Base-by-base conservation (phyloP, 2,329 filamentous ascomycete genomes). In the Beauveria bassiana region DNA sequence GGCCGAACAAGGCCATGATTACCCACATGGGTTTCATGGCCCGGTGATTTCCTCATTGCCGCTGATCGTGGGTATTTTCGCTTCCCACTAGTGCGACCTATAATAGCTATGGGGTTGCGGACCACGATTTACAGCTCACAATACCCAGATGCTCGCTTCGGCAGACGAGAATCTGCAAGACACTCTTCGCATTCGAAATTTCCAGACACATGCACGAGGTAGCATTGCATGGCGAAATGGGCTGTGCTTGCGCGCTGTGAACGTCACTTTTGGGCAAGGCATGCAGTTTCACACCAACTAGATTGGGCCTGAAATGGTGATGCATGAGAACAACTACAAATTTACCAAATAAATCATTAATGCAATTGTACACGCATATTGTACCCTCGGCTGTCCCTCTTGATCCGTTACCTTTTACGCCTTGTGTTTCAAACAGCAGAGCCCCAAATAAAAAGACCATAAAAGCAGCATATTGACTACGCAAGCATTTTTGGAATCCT, bases 361-460 rank as follows among this genome's bases (percentile, higher is more conserved):
- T 49, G 43, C 50, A 46, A 51, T 42, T n/a, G 22, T 40, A 54
- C 20, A 40, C 26, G 28, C 50, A 61, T 34, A 49, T 38, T 53
- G 22, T 54, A 20, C 58, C 22, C 42, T 49, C 28, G 22, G 22
- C 20, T 45, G 20, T 54, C 18, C 38, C 26, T 52, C 28, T 38
- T 38, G 40, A 59, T n/a, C 8, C 50, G n/a, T 3, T 34, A 47
- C 50, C 46, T 61, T 24, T 61, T 59, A 28, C 58, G 58, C 58
- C 58, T 42, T 54, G 10, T 43, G 45, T 34, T 38, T 20, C 47
- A 16, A 59, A 53, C 28, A 52, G 24, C 26, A 51, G 49, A 40
- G 14, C 40, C 20, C 55, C 55, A 38, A 40, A 22, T 4, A 16
- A 45, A 49, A 49, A n/a, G 31, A 22, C 28, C 10, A 40, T 9